These are phyloP conservation scores for Hemisphaericaspora lyxosophila DNA, from an alignment of 1,139 yeast species.

Conservation along the genomic window DNA sequence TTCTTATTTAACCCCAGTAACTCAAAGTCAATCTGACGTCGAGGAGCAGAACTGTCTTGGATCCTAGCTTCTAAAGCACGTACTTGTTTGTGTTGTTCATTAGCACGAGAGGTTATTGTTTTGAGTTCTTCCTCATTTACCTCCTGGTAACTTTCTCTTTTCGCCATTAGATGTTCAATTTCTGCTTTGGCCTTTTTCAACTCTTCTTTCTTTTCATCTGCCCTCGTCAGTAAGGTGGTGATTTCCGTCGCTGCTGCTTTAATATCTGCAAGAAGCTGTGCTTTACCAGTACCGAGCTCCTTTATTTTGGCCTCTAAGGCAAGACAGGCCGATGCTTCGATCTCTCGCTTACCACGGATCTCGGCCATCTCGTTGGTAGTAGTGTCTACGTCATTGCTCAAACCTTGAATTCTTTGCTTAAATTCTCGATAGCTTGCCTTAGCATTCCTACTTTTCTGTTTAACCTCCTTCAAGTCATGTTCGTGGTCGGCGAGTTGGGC, in stretches of 20 bases:
- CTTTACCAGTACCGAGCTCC: constrained; percentile 5
- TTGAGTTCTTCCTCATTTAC: constrained; percentile 20
- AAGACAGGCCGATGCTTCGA: neutral
- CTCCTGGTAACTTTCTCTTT: constrained; percentile 14
- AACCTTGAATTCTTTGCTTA: constrained; percentile 30
- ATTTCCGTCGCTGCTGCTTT: constrained; percentile 11
- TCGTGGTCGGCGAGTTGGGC: constrained; percentile 59
- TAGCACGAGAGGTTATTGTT: constrained; percentile 14
- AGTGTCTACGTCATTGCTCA: constrained; percentile 6
- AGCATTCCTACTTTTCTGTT: constrained; percentile 42
- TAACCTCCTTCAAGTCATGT: constrained; percentile 38
- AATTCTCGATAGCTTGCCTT: constrained; percentile 33
- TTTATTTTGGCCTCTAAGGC: neutral
- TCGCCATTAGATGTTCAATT: constrained; percentile 15
- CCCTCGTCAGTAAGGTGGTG: constrained; percentile 13
- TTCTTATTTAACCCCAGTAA: constrained; percentile 19
- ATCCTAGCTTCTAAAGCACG: constrained; percentile 16
- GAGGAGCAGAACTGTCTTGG: constrained; percentile 17
- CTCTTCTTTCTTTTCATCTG: constrained; percentile 25
- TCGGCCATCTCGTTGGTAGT: constrained; percentile 3
- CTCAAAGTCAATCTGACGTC: constrained; percentile 21
- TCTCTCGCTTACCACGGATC: neutral
- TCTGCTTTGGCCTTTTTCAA: constrained; percentile 20
- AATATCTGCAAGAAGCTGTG: constrained; percentile 5
- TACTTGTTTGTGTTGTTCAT: constrained; percentile 15